Conservation (phyloP, 352 stramenopile species). For the Phytopythium oedochilum region DNA sequence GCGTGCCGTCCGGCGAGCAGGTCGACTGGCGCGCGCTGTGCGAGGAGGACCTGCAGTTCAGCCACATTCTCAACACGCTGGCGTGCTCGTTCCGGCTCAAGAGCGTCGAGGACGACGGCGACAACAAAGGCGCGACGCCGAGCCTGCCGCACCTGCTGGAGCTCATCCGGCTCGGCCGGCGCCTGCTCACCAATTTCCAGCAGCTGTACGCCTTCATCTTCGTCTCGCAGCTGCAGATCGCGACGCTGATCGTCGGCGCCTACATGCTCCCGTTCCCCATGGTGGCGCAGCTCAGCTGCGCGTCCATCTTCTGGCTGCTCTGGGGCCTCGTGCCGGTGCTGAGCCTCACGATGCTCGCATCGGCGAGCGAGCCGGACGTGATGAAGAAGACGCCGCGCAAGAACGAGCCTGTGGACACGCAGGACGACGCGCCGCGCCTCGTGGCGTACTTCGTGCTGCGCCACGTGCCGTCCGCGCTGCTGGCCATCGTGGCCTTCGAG, state of each 20-base stretch:
- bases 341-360: conserved; percentile 75
- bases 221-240: conserved; percentile 78
- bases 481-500: conserved; percentile 64
- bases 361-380: conserved; percentile 55
- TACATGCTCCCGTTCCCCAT: conserved; percentile 76
- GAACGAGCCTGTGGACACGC: conserved; percentile 66
- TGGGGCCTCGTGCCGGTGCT: conserved; percentile 75
- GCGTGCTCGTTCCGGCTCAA: conserved; percentile 72
- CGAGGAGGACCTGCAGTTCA: conserved; percentile 78
- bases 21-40: conserved; percentile 45
- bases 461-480: conserved; percentile 57
- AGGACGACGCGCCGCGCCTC: conserved; percentile 55
- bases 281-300: conserved; percentile 65
- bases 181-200: conserved; percentile 81
- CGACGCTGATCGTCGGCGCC: conserved; percentile 59
- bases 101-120: conserved; percentile 19
- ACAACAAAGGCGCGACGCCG: conserved; percentile 27
- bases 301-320: conserved; percentile 81
- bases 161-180: conserved; percentile 70
- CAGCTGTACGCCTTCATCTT: conserved; percentile 85
- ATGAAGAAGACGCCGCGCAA: conserved; percentile 87
- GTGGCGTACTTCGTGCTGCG: conserved; percentile 64
- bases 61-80: conserved; percentile 80
- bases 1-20: conserved; percentile 47
- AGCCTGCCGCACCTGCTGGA: conserved; percentile 72